Conservation (phyloP, 805 yeast genomes). For the Vanderwaltozyma yarrowii region DNA sequence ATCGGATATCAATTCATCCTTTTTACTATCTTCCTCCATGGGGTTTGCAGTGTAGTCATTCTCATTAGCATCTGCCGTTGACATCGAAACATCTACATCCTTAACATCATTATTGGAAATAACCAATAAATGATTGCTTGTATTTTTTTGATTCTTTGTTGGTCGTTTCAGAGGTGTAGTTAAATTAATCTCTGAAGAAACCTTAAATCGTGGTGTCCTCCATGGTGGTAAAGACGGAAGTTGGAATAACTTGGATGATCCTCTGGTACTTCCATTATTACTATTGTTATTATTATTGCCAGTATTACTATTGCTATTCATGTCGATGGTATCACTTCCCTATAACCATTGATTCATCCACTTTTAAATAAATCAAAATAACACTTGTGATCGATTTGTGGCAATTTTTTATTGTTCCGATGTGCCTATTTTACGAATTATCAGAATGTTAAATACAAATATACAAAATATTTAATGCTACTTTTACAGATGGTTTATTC, state of each 20-base stretch:
- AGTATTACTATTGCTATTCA: neutral
- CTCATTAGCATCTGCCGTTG: no score
- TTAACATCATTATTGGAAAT: no score
- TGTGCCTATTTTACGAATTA: neutral
- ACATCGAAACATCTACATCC: no score
- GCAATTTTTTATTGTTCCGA: neutral
- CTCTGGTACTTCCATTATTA: neutral
- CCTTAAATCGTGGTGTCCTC: slow-evolving; percentile 15
- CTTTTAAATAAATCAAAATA: neutral
- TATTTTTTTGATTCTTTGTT: slow-evolving; percentile 1
- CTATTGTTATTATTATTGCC: neutral
- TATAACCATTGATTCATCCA: no score
- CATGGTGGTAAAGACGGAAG: slow-evolving; percentile 24
- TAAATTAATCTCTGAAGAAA: slow-evolving; percentile 4
- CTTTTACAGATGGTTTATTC: no score
- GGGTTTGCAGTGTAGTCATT: no score
- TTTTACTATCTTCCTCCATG: no score
- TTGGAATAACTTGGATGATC: slow-evolving; percentile 8
- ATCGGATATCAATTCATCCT: no score
- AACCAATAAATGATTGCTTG: no score
- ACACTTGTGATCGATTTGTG: neutral
- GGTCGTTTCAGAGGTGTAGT: slow-evolving; percentile 18
- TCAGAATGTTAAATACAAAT: no score
- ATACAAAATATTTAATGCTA: no score
- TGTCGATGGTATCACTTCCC: no score